Evolutionary conservation across 192 early-diverging fungal genomes (phyloP).

Genomic region (Podila horticola): DNA sequence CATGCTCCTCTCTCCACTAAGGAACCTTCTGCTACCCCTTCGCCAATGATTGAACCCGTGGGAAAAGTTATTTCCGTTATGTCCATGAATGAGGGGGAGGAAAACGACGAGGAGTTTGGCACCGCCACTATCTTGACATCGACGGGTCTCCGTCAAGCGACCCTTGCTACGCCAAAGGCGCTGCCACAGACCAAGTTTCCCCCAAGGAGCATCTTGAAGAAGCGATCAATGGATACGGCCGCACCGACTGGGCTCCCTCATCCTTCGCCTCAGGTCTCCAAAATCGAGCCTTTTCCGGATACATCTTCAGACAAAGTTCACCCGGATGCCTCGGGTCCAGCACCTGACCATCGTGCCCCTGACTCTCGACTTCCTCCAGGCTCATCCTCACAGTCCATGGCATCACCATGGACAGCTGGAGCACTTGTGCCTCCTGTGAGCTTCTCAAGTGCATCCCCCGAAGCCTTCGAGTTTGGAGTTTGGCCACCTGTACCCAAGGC

Average conservation of each 20-base stretch:
- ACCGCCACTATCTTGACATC: conserved; percentile 2
- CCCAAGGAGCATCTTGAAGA: conserved; percentile 29
- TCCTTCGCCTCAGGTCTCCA: background rate
- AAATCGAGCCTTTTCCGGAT: background rate
- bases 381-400: too few relatives aligned
- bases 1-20: background rate
- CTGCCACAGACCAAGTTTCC: background rate
- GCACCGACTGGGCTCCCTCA: background rate
- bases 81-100: background rate
- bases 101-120: background rate
- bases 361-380: too few relatives aligned
- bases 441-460: too few relatives aligned
- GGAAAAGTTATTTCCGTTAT: background rate
- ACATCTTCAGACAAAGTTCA: background rate
- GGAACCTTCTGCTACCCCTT: background rate
- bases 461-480: too few relatives aligned
- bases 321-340: background rate
- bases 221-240: background rate
- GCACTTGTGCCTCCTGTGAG: too few relatives aligned
- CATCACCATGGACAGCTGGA: too few relatives aligned
- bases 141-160: conserved; percentile 1
- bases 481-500: background rate
- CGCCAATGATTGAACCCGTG: too few relatives aligned
- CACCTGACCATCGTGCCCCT: too few relatives aligned
- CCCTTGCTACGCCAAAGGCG: conserved; percentile 9